Conservation (phyloP, 495 filamentous ascomycete species). For the Usnea hakonensis region DNA sequence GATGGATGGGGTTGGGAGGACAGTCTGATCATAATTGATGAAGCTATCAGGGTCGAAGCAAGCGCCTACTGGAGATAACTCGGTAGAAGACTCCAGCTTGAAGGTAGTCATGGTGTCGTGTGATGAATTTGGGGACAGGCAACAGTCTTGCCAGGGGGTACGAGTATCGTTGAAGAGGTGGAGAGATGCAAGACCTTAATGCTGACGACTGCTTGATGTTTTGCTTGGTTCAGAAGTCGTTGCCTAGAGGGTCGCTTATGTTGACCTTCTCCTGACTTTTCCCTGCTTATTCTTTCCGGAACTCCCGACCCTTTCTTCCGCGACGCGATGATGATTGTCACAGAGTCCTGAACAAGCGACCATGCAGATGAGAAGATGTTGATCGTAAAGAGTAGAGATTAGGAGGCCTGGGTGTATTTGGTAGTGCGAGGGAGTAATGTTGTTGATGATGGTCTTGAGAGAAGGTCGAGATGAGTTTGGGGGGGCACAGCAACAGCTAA, state of each 20-base stretch:
- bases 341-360: not conserved
- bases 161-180: not conserved
- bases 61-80: not conserved
- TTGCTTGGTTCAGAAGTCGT: not conserved
- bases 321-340: not conserved
- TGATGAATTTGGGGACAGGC: not conserved
- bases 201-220: not conserved
- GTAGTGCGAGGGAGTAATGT: not conserved
- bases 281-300: no score
- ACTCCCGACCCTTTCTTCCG: not conserved
- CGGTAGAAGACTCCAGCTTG: conserved; percentile 10
- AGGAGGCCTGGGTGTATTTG: not conserved
- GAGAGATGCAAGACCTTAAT: not conserved
- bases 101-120: conserved; percentile 11
- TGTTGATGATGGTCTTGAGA: not conserved
- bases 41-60: conserved; percentile 43
- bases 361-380: not conserved
- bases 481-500: not conserved
- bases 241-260: conserved; percentile 13
- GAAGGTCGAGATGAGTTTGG: no score
- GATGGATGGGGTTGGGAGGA: conserved; percentile 37
- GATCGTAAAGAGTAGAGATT: not conserved
- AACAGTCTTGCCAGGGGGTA: not conserved
- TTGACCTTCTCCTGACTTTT: not conserved
- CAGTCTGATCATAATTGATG: conserved; percentile 43